Evolutionary conservation across 306 rosid species (phyloP), one percentile per base, ranked within the genome.

Genomic region (Lathyrus tuberosus): DNA sequence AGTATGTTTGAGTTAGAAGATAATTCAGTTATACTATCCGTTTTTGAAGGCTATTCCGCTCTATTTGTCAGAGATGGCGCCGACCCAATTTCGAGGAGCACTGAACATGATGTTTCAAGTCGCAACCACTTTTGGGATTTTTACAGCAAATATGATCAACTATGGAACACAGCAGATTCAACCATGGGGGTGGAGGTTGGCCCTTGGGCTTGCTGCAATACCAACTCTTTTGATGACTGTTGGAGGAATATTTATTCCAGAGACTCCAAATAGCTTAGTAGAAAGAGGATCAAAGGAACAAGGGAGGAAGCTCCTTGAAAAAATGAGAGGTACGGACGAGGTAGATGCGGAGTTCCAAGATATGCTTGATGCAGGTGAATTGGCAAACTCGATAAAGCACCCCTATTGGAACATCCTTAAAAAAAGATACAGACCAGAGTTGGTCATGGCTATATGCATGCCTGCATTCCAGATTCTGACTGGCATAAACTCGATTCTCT

Each of bases 111-210:
- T 93, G 97, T 93, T 93, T 83, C 97, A 93, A 72, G 76, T 93
- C 12, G 98, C 98, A 76, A 93, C 97, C 14, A 93, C 98, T 1
- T 74, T 82, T 1, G 98, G 98, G 24, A 88, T 93, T 72, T 93
- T 93, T 68, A 86, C 86, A 35, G 98, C 97, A 10, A 90, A 93
- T 85, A 90, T 93, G 97, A 71, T 90, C 62, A 93, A 90, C 71
- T 93, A 37, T 61, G 97, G 87, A 56, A 93, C 98, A 22, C 91
- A 86, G 67, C 86, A 78, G 80, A 84, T 90, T 15, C 77, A 65
- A 20, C 86, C 88, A 5, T 90, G 97, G 98, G 98, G 98, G 7
- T 93, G 98, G 98, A 85, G 97, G 66, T 86, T 93, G 69, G 91
- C 98, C 31, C 78, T 93, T 1, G 96, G 97, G 44, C 79, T 93